These are phyloP conservation scores for Fusarium sp. DNA, from an alignment of 2,329 filamentous ascomycete species.

Conservation along the genomic window DNA sequence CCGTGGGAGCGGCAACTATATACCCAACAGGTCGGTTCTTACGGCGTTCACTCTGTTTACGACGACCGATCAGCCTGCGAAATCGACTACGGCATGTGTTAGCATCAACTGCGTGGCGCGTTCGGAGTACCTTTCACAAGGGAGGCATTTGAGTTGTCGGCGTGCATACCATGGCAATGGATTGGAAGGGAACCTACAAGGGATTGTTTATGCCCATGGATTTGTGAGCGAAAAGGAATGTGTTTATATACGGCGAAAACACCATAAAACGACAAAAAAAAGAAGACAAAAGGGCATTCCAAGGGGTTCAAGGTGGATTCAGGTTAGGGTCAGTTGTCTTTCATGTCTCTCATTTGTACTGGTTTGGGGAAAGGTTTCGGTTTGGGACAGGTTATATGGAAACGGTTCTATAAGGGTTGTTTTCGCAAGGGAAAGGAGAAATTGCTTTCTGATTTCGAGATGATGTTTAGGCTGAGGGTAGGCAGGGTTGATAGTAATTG, in stretches of 20 bases:
- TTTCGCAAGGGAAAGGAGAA: constrained; percentile 40
- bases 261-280: constrained; percentile 16
- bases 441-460: constrained; percentile 37
- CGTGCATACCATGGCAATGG: constrained; percentile 32
- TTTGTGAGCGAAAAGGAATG: constrained; percentile 34
- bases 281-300: constrained; percentile 38
- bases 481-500: constrained; percentile 29
- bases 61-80: constrained; percentile 33
- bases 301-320: constrained; percentile 37
- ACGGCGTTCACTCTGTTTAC: constrained; percentile 41
- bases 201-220: constrained; percentile 26
- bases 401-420: constrained; percentile 39
- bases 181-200: constrained; percentile 25
- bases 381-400: constrained; percentile 31
- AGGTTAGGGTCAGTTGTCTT: constrained; percentile 22
- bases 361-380: constrained; percentile 35
- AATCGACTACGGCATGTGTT: constrained; percentile 40
- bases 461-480: background rate
- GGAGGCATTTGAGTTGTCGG: constrained; percentile 43
- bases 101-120: constrained; percentile 37
- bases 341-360: constrained; percentile 37
- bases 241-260: constrained; percentile 36
- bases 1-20: constrained; percentile 38
- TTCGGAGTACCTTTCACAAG: constrained; percentile 39
- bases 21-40: constrained; percentile 45